phyloP scores from a whole-genome alignment of 208 protist species.

The Porcisia deanei region DNA sequence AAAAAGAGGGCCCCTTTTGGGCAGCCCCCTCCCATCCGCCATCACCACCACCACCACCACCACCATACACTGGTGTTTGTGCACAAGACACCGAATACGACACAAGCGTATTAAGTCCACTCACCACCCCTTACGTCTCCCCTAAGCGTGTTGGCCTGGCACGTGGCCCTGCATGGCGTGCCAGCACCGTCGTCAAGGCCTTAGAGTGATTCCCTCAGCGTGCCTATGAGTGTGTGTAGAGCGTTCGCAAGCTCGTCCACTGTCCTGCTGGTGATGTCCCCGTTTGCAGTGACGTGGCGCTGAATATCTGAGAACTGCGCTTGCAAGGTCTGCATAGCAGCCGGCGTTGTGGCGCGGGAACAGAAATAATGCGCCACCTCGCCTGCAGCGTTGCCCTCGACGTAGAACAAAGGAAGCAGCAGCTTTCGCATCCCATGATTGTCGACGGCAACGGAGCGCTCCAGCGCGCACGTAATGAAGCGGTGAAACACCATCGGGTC shows the following conservation, averaged over 20 bases:
- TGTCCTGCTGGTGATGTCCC: conserved; percentile 30
- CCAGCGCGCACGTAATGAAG: conserved; percentile 38
- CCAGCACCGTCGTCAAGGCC: neutral
- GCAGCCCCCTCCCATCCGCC: neutral
- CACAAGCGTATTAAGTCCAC: no score
- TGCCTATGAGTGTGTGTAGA: conserved; percentile 27
- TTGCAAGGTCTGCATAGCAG: conserved; percentile 23
- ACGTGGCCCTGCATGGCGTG: neutral
- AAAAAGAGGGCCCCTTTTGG: neutral
- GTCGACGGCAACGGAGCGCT: conserved; percentile 31
- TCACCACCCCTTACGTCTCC: neutral
- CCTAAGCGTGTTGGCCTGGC: neutral
- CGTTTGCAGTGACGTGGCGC: conserved; percentile 9
- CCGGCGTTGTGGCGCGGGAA: conserved; percentile 20
- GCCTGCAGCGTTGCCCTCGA: conserved; percentile 27
- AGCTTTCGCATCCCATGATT: conserved; percentile 29
- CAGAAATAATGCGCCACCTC: conserved; percentile 40
- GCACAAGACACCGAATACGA: neutral
- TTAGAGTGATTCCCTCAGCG: conserved; percentile 20
- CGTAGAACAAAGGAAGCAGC: conserved; percentile 32
- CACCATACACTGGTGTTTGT: neutral
- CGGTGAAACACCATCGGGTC: conserved; percentile 40
- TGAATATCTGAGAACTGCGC: conserved; percentile 31
- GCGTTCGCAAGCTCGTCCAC: conserved; percentile 26
- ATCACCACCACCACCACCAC: no score